These are phyloP conservation scores for Pythium oligandrum DNA, from an alignment of 352 stramenopile genomes.

Conservation along the genomic window DNA sequence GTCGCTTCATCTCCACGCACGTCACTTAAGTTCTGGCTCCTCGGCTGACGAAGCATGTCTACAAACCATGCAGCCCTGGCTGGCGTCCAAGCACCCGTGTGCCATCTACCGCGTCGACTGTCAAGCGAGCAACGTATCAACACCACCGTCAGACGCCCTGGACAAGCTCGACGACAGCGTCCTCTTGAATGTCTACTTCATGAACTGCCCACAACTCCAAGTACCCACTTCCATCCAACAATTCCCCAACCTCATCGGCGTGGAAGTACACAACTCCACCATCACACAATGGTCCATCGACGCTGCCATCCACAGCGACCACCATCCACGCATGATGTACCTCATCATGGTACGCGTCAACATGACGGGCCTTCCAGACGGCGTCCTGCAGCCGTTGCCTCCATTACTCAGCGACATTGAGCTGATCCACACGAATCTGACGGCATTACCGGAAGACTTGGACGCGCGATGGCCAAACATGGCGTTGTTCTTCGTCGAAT, in stretches of 20 bases:
- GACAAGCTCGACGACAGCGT: slow-evolving; percentile 8
- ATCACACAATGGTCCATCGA: slow-evolving; percentile 12
- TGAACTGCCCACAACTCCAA: slow-evolving; percentile 15
- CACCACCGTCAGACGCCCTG: slow-evolving; percentile 3
- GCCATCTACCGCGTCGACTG: slow-evolving; percentile 5
- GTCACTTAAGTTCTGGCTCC: neutral
- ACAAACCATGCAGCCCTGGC: slow-evolving; percentile 1
- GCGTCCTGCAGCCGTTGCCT: slow-evolving; percentile 13
- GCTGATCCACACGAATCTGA: slow-evolving; percentile 17
- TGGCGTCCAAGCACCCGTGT: slow-evolving; percentile 2
- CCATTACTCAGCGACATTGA: slow-evolving; percentile 18
- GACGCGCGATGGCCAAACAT: slow-evolving; percentile 9
- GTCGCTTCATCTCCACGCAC: neutral
- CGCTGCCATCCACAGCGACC: slow-evolving; percentile 5
- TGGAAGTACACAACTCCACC: slow-evolving; percentile 26
- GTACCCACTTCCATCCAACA: slow-evolving; percentile 12
- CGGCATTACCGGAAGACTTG: slow-evolving; percentile 12
- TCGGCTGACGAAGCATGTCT: neutral
- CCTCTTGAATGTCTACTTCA: slow-evolving; percentile 16
- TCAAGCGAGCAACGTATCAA: neutral
- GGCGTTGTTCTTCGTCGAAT: slow-evolving; percentile 20
- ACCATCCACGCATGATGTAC: slow-evolving; percentile 13
- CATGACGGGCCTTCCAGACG: slow-evolving; percentile 11
- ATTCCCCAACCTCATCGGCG: slow-evolving; percentile 15
- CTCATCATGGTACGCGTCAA: slow-evolving; percentile 15